Evolutionary conservation across 345 rosid species (phyloP).

Genomic region (Eucalyptus sp.): DNA sequence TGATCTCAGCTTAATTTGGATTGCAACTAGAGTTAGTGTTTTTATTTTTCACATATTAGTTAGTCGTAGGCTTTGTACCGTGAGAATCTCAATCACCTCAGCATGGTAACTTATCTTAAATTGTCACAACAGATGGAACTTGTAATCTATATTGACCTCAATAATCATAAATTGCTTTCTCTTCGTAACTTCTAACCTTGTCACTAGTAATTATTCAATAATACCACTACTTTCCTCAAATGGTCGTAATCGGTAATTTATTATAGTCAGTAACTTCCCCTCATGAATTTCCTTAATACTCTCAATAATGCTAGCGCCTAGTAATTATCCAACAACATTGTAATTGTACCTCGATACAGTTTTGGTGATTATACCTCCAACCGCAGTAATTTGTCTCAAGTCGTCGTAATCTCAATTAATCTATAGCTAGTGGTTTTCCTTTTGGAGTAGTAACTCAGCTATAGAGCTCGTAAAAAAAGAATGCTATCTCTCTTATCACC

Average conservation of each 20-base stretch:
- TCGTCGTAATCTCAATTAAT: neutral
- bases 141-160: neutral
- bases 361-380: neutral
- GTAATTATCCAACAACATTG: neutral
- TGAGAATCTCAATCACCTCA: neutral
- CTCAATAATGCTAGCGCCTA: neutral
- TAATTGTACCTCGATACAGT: neutral
- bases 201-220: neutral
- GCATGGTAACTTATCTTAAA: too few species aligned
- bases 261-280: neutral
- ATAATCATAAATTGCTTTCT: neutral
- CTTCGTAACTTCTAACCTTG: neutral
- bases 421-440: neutral
- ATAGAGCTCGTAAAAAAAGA: neutral
- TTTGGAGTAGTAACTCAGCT: neutral
- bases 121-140: neutral
- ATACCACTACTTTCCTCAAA: neutral
- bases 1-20: neutral
- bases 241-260: neutral
- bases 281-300: neutral
- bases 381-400: neutral
- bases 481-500: too few species aligned
- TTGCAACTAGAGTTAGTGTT: too few species aligned
- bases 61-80: fast-evolving
- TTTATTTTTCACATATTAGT: neutral